Base-by-base conservation (phyloP, 2,329 filamentous ascomycete genomes). In the Phialemoniopsis sp. region DNA sequence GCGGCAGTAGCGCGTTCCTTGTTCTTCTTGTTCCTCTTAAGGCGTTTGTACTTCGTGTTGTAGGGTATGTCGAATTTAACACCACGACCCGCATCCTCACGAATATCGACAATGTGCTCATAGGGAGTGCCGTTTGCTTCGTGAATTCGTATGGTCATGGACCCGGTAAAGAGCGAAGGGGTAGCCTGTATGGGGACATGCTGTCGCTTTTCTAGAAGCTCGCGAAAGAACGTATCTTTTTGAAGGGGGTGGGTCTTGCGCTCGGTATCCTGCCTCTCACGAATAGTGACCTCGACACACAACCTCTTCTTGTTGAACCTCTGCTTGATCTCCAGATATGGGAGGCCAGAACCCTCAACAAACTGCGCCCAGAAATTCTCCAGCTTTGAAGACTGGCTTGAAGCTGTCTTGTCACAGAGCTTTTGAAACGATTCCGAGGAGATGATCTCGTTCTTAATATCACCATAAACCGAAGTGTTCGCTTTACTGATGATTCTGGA, bases 81-180 rank as follows among this genome's bases (percentile, higher is more conserved):
- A 2, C 68, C 69, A 50, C 85, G 48, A 3, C 86, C 87, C 13
- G 80, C 78, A 19, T 85, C 83, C 50, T 96, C 89, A 44, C 89
- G 89, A 57, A 98, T 95, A 53, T 96, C 89, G 26, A 97, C 84
- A 46, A 96, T 96, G 57, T 98, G 93, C 58, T 98, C 93, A 56
- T 98, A 98, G 3, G 93, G 93, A 1, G 93, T 97, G 9, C 93
- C 93, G 55, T 98, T 94, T 17, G 93, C 93, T 67, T 98, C 93
- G 64, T 98, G 93, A 46, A 98, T 96, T 26, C 93, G 78, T 46
- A 98, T 91, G 0, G 93, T 98, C 87, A 98, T 95, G 0, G 93
- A 91, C 0, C 93, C 93, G 1, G 89, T 93, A 54, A 97, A 97
- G 2, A 88, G 76, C 41, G 16, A 47, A 47, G 43, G 51, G 48